Conservation (phyloP, 2,329 filamentous ascomycete genomes). For the Tolypocladium endophyticum region DNA sequence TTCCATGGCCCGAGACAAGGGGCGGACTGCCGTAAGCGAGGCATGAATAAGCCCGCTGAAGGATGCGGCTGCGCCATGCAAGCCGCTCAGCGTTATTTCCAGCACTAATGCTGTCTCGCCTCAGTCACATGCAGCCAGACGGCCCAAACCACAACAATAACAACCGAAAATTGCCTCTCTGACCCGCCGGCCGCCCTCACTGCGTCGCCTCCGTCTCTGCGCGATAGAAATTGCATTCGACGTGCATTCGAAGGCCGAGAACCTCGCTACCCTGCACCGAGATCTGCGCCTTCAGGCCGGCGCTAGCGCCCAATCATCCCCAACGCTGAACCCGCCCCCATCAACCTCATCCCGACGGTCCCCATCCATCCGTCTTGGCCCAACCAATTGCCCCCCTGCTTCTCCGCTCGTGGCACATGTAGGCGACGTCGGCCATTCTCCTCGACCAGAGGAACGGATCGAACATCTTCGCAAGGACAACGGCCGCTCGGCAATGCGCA, state of each 20-base stretch:
- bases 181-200: neutral
- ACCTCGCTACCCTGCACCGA: neutral
- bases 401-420: constrained; percentile 1
- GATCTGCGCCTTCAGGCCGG: neutral
- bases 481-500: neutral
- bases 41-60: neutral
- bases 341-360: neutral
- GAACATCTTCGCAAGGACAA: neutral
- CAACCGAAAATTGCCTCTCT: neutral
- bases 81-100: neutral
- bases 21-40: neutral
- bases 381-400: constrained; percentile 2
- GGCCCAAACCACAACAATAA: neutral
- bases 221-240: neutral
- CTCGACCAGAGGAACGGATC: neutral
- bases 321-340: neutral
- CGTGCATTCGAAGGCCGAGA: neutral
- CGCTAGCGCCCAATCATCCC: neutral
- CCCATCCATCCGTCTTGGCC: neutral
- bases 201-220: no score
- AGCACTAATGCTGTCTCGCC: neutral
- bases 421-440: neutral
- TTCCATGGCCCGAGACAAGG: neutral
- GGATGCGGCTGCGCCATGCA: neutral
- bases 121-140: neutral